Evolutionary conservation across 768 basidiomycete species (phyloP), one percentile per base, ranked within the genome.

Genomic region (Mycena belliarum): DNA sequence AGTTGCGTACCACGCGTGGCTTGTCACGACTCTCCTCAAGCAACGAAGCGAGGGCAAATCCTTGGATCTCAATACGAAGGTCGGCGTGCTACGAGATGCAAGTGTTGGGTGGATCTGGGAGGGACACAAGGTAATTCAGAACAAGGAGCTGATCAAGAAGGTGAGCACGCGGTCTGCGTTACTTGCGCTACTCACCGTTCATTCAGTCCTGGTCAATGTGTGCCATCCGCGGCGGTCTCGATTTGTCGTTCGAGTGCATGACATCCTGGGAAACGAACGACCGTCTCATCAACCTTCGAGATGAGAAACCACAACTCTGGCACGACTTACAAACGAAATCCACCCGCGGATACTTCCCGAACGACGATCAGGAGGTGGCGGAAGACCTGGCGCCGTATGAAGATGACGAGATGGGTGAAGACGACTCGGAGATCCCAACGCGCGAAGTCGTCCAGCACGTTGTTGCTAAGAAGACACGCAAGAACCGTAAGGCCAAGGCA

Each of bases 41-140:
- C 56, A 50, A 18, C 49, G 42, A 4, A 10, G 40, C 35, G 20
- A 24, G 32, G 7, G 26, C 46, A 18, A 45, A 52, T 3, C 48
- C 7, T 16, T 70, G 41, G 33, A 43, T 18, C 59, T 68, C 16
- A 65, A 72, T 37, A 60, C 53, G 11, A 35, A 16, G 3, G 24
- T 67, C 56, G 47, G 2, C 5, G 45, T 40, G 7, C 52, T 72
- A 16, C 64, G 64, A 10, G 47, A 68, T 47, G 49, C 63, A 25
- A 56, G 44, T 12, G 59, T 67, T 2, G 20, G 29, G 5, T 71
- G 68, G 69, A 49, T 72, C 48, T 60, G 68, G 24, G 37, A 56
- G n/a, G 68, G 62, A 3, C 65, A 59, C 41, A 37, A 60, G 2
- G 64, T 49, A 9, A 52, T 70, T 28, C 64, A 71, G 42, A 57